phyloP scores from a whole-genome alignment of 768 basidiomycete genomes.

The Trametes elegans region DNA sequence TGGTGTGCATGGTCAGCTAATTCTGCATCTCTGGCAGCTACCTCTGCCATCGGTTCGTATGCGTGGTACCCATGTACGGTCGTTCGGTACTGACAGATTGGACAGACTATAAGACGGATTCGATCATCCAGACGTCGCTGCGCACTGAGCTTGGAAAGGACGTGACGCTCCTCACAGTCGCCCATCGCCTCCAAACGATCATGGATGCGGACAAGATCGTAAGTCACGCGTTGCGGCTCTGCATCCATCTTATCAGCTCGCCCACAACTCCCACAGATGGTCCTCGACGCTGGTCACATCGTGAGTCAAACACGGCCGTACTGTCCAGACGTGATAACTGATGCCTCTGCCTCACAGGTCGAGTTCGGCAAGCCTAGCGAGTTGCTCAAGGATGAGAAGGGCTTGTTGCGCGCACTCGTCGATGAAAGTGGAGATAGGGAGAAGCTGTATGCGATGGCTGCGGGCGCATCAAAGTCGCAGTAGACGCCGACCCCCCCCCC shows the following conservation, averaged over 20 bases:
- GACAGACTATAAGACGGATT: slow-evolving; percentile 51
- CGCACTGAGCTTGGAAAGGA: slow-evolving; percentile 39
- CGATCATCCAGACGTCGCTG: slow-evolving; percentile 52
- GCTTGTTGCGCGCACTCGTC: slow-evolving; percentile 50
- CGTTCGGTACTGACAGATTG: too few relatives aligned
- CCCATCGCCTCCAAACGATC: slow-evolving; percentile 52
- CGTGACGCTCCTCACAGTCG: slow-evolving; percentile 53
- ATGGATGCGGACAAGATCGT: slow-evolving; percentile 59
- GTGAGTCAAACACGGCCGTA: slow-evolving; percentile 22
- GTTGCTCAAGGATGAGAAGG: slow-evolving; percentile 49
- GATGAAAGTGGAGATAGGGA: slow-evolving; percentile 56
- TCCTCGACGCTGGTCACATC: slow-evolving; percentile 38
- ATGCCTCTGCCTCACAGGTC: slow-evolving; percentile 25
- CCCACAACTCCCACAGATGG: slow-evolving; percentile 31
- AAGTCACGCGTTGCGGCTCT: slow-evolving; percentile 13
- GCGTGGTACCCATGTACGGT: not conserved
- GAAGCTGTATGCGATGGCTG: slow-evolving; percentile 41
- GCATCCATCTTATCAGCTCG: not conserved
- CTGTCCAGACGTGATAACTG: not conserved
- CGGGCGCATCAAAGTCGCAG: not conserved
- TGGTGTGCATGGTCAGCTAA: not conserved
- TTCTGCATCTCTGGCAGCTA: slow-evolving; percentile 29
- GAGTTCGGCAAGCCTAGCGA: slow-evolving; percentile 52
- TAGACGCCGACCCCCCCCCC: too few relatives aligned
- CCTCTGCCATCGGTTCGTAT: slow-evolving; percentile 39